These are phyloP conservation scores for Candida ficus DNA, from an alignment of 805 yeast species.

Conservation along the genomic window DNA sequence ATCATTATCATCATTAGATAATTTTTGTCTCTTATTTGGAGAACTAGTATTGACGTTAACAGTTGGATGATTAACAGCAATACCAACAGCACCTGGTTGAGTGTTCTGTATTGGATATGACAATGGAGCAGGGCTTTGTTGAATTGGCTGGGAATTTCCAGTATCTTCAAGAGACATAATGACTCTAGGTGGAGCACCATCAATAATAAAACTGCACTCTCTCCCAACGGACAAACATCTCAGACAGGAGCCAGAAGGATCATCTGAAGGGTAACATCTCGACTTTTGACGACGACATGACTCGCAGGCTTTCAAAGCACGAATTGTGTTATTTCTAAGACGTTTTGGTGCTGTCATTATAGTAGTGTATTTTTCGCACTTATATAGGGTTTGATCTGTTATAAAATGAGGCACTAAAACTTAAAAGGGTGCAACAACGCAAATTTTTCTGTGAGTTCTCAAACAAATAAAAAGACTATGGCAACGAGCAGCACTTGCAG, in stretches of 20 bases:
- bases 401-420: too few species aligned
- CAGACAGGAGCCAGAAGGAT: conserved; percentile 42
- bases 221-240: conserved; percentile 51
- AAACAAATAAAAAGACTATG: too few species aligned
- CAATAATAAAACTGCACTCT: conserved; percentile 32
- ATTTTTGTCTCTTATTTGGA: background rate
- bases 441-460: too few species aligned
- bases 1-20: too few species aligned
- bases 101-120: too few species aligned
- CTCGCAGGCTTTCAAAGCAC: conserved; percentile 52
- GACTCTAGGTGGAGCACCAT: conserved; percentile 14
- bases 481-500: too few species aligned
- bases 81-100: too few species aligned
- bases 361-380: background rate
- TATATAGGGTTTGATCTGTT: background rate
- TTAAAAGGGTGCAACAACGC: too few species aligned
- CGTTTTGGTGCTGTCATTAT: background rate
- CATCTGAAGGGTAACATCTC: conserved; percentile 50
- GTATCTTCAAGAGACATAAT: conserved; percentile 4
- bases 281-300: conserved; percentile 54
- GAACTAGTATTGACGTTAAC: too few species aligned
- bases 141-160: background rate
- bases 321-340: conserved; percentile 1
- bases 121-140: too few species aligned
- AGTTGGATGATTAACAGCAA: background rate